These are phyloP conservation scores for Mycosphaerelloides madeirae DNA, from an alignment of 2,329 filamentous ascomycete genomes.

Conservation along the genomic window DNA sequence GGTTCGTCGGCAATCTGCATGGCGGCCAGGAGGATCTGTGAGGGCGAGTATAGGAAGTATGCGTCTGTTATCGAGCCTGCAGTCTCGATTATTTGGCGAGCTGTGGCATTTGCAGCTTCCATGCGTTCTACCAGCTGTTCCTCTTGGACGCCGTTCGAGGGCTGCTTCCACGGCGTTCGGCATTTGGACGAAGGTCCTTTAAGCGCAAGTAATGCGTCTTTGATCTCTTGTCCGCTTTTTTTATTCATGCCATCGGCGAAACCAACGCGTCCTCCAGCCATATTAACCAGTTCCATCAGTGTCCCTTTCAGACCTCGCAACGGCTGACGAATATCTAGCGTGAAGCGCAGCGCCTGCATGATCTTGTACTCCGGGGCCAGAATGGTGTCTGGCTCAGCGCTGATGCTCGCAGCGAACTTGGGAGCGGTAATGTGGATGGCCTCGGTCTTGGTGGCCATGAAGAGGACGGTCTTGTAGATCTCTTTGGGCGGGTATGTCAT, in stretches of 20 bases:
- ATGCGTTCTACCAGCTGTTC: slow-evolving; percentile 43
- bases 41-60: slow-evolving; percentile 95
- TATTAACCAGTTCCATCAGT: slow-evolving; percentile 71
- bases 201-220: slow-evolving; percentile 20
- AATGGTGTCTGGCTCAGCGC: slow-evolving; percentile 70
- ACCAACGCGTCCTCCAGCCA: slow-evolving; percentile 57
- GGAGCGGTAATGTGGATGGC: slow-evolving; percentile 67
- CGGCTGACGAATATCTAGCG: slow-evolving; percentile 87
- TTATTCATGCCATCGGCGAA: slow-evolving; percentile 20
- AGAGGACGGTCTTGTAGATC: slow-evolving; percentile 84
- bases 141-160: slow-evolving; percentile 4
- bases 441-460: slow-evolving; percentile 90
- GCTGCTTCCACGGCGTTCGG: slow-evolving; percentile 21
- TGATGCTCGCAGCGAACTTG: slow-evolving; percentile 53
- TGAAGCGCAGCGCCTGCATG: slow-evolving; percentile 87
- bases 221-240: slow-evolving; percentile 15
- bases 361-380: slow-evolving; percentile 89
- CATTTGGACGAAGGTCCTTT: slow-evolving; percentile 8
- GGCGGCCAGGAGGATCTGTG: slow-evolving; percentile 86
- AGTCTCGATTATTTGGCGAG: slow-evolving; percentile 64
- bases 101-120: slow-evolving; percentile 63
- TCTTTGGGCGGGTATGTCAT: slow-evolving; percentile 94
- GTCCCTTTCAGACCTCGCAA: slow-evolving; percentile 82
- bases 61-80: slow-evolving; percentile 83
- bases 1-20: slow-evolving; percentile 69